phyloP scores from a whole-genome alignment of 768 basidiomycete species.

The Boletus vinaceobasis region DNA sequence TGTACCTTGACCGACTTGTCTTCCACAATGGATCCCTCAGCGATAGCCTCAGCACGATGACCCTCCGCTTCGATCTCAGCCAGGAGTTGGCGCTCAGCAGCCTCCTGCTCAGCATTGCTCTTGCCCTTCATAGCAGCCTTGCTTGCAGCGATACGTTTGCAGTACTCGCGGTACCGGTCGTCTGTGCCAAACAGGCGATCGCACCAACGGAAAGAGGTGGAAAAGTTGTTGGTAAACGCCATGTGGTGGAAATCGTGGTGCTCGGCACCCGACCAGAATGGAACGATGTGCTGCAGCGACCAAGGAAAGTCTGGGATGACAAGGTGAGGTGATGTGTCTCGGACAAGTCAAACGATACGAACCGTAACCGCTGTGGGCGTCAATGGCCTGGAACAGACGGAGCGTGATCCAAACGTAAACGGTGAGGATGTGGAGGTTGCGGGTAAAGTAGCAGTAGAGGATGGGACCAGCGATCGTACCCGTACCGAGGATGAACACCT shows the following conservation, averaged over 20 bases:
- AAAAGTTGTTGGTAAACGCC: conserved; percentile 92
- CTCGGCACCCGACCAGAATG: conserved; percentile 97
- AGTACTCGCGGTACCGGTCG: conserved; percentile 81
- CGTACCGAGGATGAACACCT: conserved; percentile 90
- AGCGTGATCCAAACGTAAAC: conserved; percentile 93
- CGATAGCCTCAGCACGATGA: conserved; percentile 60
- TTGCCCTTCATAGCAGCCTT: conserved; percentile 54
- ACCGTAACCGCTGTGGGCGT: conserved; percentile 97
- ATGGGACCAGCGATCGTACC: conserved; percentile 90
- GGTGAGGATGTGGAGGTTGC: conserved; percentile 80
- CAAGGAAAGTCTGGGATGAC: conserved; percentile 81
- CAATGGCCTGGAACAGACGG: conserved; percentile 94
- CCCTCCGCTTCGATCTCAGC: conserved; percentile 76
- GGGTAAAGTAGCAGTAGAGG: conserved; percentile 75
- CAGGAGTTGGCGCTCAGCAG: conserved; percentile 59
- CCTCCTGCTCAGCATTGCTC: conserved; percentile 48
- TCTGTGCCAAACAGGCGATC: conserved; percentile 91
- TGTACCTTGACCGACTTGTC: conserved; percentile 28
- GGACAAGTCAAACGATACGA: conserved; percentile 20
- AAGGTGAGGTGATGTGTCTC: not conserved
- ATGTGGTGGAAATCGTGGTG: conserved; percentile 99
- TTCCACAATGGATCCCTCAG: conserved; percentile 29
- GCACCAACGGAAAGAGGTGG: conserved; percentile 93
- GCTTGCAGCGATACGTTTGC: conserved; percentile 58
- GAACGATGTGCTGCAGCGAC: conserved; percentile 88